Conservation (phyloP, 441 rosid species). For the Jatropha multifida region DNA sequence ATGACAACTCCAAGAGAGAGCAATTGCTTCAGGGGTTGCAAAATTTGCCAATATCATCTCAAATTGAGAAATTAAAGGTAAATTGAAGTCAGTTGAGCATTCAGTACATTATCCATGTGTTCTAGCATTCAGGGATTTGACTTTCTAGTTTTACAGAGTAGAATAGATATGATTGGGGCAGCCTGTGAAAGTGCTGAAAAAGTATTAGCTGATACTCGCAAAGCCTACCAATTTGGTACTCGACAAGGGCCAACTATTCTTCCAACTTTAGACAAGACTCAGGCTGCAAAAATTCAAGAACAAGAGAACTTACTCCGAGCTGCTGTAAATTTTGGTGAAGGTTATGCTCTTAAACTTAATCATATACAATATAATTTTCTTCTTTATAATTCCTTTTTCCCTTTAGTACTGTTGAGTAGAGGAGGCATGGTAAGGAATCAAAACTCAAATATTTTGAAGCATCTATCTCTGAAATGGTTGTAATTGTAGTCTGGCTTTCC, state of each 20-base stretch:
- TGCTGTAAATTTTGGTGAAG: slow-evolving; percentile 86
- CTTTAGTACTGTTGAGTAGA: neutral
- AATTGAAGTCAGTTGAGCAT: slow-evolving; percentile 9
- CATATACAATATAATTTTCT: neutral
- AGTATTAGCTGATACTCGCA: slow-evolving; percentile 79
- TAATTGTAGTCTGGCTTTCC: neutral
- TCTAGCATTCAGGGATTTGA: slow-evolving; percentile 12
- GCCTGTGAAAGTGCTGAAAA: slow-evolving; percentile 97
- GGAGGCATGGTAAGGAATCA: neutral
- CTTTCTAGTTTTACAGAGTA: slow-evolving; percentile 47
- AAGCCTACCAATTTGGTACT: slow-evolving; percentile 77
- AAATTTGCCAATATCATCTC: slow-evolving; percentile 64
- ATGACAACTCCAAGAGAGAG: slow-evolving; percentile 79
- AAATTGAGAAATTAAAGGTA: slow-evolving; percentile 83
- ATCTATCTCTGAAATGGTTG: neutral
- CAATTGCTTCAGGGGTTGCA: slow-evolving; percentile 91
- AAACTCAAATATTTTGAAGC: slow-evolving; percentile 1
- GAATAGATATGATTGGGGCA: slow-evolving; percentile 82
- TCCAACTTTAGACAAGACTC: slow-evolving; percentile 86
- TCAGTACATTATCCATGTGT: neutral
- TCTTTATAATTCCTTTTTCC: neutral
- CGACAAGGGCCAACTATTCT: slow-evolving; percentile 84
- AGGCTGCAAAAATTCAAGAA: slow-evolving; percentile 88
- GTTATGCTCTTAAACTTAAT: slow-evolving; percentile 31
- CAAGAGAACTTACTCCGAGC: slow-evolving; percentile 78